Evolutionary conservation across 2,329 filamentous ascomycete species (phyloP), one percentile per base, ranked within the genome.

Genomic region (Trichoderma afroharzianum): DNA sequence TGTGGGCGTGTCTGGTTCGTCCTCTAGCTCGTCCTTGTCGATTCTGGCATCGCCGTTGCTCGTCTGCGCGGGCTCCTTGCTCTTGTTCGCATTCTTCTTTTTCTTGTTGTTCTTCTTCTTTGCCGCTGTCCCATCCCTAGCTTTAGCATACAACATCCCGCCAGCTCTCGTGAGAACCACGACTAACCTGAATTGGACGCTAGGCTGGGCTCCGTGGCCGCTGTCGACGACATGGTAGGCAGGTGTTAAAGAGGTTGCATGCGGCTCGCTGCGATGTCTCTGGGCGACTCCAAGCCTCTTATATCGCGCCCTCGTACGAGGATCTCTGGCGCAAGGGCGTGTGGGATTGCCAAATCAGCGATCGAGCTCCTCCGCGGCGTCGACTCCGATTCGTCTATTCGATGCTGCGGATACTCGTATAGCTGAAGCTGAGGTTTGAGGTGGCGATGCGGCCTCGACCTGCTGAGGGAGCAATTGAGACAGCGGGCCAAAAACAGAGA

Each of bases 61-160:
- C 63, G 80, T 76, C 71, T 81, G 79, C 63, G 77, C 74, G 12
- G 80, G 73, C 24, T 83, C 82, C 76, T 85, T 86, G 71, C 81
- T 79, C 78, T 86, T 87, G 78, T 81, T 81, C 58, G 82, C 82
- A 75, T 85, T 87, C 83, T 87, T 88, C 82, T 88, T 89, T 81
- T 88, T 89, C 76, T 86, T 88, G 76, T 84, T 86, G 78, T 84
- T 86, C 82, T 87, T 89, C 82, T 88, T 89, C 80, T 86, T 87
- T 63, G 83, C 76, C 76, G 81, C 83, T 83, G 77, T 30, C 72
- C 75, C 73, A 72, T 74, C 68, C 71, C 73, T 73, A 73, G 73
- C 72, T 73, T 80, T 74, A 80, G 78, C 76, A 79, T 75, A 79
- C 78, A 74, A 78, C 77, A 74, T 76, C 72, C 72, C 64, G 72